Evolutionary conservation across 2,329 filamentous ascomycete genomes (phyloP).

Genomic region (Colletotrichum horii): DNA sequence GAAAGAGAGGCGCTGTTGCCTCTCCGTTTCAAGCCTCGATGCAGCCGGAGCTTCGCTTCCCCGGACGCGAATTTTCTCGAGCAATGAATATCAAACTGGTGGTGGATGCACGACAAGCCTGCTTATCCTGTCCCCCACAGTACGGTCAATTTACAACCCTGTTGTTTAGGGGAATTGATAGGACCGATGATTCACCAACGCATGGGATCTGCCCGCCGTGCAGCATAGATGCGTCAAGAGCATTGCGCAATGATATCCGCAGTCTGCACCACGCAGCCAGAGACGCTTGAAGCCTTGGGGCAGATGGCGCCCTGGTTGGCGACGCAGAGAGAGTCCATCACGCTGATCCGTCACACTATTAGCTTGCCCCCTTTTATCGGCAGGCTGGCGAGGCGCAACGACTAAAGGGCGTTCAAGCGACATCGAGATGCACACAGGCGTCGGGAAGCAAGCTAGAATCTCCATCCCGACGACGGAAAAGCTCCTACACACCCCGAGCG

Average conservation of each 20-base stretch:
- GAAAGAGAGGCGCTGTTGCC: neutral
- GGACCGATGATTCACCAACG: conserved; percentile 19
- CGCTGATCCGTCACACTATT: neutral
- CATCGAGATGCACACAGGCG: neutral
- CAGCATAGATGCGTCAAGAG: neutral
- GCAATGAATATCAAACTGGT: conserved; percentile 29
- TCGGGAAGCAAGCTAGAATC: neutral
- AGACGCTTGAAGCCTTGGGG: neutral
- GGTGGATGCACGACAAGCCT: conserved; percentile 23
- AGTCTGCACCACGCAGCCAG: neutral
- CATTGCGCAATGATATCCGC: neutral
- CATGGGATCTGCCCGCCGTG: conserved; percentile 9
- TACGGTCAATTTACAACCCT: conserved; percentile 14
- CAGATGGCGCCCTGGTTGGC: neutral
- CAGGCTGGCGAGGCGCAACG: neutral
- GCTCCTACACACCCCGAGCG: neutral
- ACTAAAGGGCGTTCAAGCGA: neutral
- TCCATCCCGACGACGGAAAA: neutral
- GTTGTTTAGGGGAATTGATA: conserved; percentile 20
- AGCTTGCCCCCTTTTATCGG: neutral
- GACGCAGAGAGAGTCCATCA: neutral
- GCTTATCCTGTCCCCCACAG: conserved; percentile 20
- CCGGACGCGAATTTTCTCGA: neutral
- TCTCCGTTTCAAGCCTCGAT: neutral
- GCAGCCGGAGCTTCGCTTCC: neutral